Evolutionary conservation across 2,329 filamentous ascomycete genomes (phyloP).

Genomic region (Pestalotiopsis sp.): DNA sequence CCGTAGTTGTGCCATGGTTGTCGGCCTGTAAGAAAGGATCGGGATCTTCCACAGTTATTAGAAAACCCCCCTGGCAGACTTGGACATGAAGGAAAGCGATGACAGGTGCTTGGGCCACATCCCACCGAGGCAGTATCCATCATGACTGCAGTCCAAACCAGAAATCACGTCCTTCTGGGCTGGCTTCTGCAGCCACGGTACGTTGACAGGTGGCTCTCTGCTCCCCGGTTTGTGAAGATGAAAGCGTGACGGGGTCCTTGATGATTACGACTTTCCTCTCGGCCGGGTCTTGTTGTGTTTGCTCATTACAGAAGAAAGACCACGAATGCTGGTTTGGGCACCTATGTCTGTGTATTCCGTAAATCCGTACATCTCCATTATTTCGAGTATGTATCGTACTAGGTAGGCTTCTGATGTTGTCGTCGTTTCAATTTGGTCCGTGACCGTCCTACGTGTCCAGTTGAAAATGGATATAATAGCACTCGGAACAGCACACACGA

Average conservation of each 20-base stretch:
- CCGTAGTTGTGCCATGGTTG: background rate
- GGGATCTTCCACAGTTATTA: background rate
- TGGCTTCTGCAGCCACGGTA: background rate
- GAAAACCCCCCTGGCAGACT: too few relatives aligned
- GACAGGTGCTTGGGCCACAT: constrained; percentile 11
- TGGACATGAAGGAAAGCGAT: background rate
- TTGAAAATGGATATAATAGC: background rate
- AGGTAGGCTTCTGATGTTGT: too few relatives aligned
- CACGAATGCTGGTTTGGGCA: too few relatives aligned
- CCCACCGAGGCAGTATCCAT: background rate
- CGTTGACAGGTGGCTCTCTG: background rate
- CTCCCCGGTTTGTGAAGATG: background rate
- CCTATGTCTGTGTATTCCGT: too few relatives aligned
- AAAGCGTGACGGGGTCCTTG: background rate
- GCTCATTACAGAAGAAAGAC: too few relatives aligned
- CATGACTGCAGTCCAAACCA: background rate
- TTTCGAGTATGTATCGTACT: too few relatives aligned
- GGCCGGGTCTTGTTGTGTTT: too few relatives aligned
- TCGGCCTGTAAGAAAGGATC: background rate
- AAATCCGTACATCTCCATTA: too few relatives aligned
- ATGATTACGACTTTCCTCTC: background rate
- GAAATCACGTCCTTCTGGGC: background rate
- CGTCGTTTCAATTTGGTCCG: too few relatives aligned
- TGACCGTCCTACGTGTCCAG: background rate
- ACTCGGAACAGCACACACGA: background rate